Evolutionary conservation across 495 filamentous ascomycete genomes (phyloP).

Genomic region (Pseudotulostoma volvatum): DNA sequence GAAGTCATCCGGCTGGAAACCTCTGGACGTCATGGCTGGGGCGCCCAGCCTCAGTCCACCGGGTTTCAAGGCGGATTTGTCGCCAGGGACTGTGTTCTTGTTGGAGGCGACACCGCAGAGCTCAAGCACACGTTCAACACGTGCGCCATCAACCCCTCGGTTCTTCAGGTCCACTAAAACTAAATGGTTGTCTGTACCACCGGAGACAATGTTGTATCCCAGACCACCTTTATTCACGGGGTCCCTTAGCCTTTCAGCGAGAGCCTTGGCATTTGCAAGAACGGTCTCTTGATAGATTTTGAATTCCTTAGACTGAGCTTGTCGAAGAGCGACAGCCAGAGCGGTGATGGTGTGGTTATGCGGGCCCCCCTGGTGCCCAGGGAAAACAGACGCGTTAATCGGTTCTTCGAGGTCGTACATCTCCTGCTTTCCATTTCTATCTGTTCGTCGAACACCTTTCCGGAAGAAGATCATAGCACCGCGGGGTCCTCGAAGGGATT

Average conservation of each 20-base stretch:
- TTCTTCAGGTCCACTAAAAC: conserved; percentile 82
- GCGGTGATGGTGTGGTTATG: conserved; percentile 99
- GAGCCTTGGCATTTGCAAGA: conserved; percentile 77
- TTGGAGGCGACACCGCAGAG: conserved; percentile 98
- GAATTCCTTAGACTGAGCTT: conserved; percentile 86
- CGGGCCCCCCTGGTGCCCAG: conserved; percentile 95
- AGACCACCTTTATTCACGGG: conserved; percentile 53
- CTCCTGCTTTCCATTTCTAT: conserved; percentile 83
- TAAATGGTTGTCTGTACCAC: conserved; percentile 97
- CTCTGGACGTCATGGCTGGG: conserved; percentile 91
- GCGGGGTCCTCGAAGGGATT: conserved; percentile 94
- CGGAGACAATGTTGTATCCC: conserved; percentile 83
- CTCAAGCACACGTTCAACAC: conserved; percentile 92
- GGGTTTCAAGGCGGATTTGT: conserved; percentile 93
- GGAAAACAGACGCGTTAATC: conserved; percentile 99
- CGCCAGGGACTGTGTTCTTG: conserved; percentile 96
- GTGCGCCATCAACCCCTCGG: conserved; percentile 72
- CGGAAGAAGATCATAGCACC: conserved; percentile 99
- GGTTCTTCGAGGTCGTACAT: conserved; percentile 87
- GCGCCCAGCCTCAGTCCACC: conserved; percentile 91
- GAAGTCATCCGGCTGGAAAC: conserved; percentile 88
- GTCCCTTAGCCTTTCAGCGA: conserved; percentile 37
- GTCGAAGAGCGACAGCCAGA: conserved; percentile 89
- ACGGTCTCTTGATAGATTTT: conserved; percentile 91
- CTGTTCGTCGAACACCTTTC: conserved; percentile 76